These are phyloP conservation scores for Macrocystidia cucumis DNA, from an alignment of 1,284 basidiomycete species.

Conservation along the genomic window DNA sequence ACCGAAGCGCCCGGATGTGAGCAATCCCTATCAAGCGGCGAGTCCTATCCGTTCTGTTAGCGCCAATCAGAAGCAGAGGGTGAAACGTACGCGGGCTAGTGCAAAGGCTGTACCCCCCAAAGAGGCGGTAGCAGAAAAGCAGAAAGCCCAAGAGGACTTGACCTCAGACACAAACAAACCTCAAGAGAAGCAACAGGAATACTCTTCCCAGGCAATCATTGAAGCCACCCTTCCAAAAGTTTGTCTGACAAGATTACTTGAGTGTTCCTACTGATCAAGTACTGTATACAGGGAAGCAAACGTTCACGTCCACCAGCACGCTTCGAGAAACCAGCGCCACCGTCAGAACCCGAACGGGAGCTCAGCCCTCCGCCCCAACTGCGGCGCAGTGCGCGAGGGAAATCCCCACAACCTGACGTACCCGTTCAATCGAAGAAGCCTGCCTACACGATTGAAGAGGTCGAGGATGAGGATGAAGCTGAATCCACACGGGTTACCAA, in stretches of 20 bases:
- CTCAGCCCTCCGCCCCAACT: no score
- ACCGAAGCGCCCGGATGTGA: constrained; percentile 52
- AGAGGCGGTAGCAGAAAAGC: constrained; percentile 24
- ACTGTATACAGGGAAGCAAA: constrained; percentile 55
- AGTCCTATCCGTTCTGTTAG: constrained; percentile 43
- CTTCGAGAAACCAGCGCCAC: constrained; percentile 18
- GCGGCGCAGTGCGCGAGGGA: no score
- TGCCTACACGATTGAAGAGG: constrained; percentile 23
- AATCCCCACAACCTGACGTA: no score
- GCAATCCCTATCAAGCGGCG: constrained; percentile 64
- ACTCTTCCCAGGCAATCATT: constrained; percentile 56
- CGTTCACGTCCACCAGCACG: constrained; percentile 53
- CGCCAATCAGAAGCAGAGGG: constrained; percentile 29
- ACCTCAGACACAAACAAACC: no score
- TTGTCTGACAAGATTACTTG: constrained; percentile 12
- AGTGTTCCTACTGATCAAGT: constrained; percentile 3
- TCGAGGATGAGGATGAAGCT: constrained; percentile 22
- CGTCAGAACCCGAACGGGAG: constrained; percentile 1
- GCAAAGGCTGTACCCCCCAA: constrained; percentile 21
- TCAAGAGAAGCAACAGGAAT: constrained; percentile 22
- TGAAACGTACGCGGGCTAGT: constrained; percentile 27
- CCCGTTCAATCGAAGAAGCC: constrained; percentile 8
- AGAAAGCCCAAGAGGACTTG: no score
- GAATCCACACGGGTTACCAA: constrained; percentile 17
- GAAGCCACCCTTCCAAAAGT: constrained; percentile 69